These are phyloP conservation scores for Ogataea pignaliae DNA, from an alignment of 805 yeast species.

Conservation along the genomic window DNA sequence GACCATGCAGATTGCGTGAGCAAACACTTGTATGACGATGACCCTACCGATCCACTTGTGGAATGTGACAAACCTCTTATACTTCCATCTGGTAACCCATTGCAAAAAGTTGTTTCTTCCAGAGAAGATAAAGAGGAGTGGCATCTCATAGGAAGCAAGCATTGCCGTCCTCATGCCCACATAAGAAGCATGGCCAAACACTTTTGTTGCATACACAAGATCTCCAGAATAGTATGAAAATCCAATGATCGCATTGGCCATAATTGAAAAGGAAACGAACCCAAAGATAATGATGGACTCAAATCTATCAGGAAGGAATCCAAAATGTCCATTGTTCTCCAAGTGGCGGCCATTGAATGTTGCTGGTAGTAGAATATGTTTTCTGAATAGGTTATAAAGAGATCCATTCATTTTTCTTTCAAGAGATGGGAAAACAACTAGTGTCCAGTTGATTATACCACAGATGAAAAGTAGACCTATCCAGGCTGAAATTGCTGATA, in stretches of 20 bases:
- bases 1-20: constrained; percentile 37
- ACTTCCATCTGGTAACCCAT: constrained; percentile 56
- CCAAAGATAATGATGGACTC: constrained; percentile 40
- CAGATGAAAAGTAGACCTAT: constrained; percentile 38
- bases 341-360: constrained; percentile 18
- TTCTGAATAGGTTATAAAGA: constrained; percentile 24
- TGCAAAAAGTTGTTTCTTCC: constrained; percentile 60
- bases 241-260: constrained; percentile 21
- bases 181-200: constrained; percentile 29
- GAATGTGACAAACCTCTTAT: constrained; percentile 48
- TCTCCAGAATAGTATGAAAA: constrained; percentile 18
- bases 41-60: constrained; percentile 57
- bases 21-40: constrained; percentile 35
- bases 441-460: constrained; percentile 38
- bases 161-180: constrained; percentile 52
- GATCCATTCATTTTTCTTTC: constrained; percentile 28
- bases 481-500: constrained; percentile 47
- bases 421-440: constrained; percentile 35
- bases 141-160: constrained; percentile 41
- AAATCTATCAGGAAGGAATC: constrained; percentile 48
- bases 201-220: constrained; percentile 12
- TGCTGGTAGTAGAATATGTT: constrained; percentile 21
- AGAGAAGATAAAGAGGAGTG: constrained; percentile 52
- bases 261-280: constrained; percentile 30
- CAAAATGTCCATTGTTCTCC: constrained; percentile 17